phyloP scores from a whole-genome alignment of 2,329 filamentous ascomycete genomes.

The Aspergillus costaricaensis region DNA sequence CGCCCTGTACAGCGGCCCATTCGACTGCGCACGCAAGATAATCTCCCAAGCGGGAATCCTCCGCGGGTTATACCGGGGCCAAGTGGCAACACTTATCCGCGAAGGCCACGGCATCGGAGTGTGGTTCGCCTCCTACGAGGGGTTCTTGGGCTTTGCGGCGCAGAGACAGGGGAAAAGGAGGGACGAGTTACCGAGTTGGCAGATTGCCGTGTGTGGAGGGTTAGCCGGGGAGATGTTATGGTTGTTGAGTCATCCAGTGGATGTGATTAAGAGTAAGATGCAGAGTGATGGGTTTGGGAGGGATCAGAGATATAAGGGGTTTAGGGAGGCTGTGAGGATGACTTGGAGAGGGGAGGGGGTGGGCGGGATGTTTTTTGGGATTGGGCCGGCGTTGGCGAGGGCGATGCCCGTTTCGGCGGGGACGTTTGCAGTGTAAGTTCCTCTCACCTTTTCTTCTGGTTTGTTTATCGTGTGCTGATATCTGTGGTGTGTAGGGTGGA shows the following conservation, averaged over 20 bases:
- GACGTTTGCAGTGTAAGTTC: conserved; percentile 72
- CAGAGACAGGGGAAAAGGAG: conserved; percentile 73
- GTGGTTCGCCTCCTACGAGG: conserved; percentile 75
- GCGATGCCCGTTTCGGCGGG: conserved; percentile 95
- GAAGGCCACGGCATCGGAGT: conserved; percentile 91
- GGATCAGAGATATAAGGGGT: conserved; percentile 68
- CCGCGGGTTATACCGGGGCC: conserved; percentile 81
- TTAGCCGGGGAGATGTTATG: conserved; percentile 88
- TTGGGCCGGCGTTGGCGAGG: conserved; percentile 83
- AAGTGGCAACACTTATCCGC: conserved; percentile 77
- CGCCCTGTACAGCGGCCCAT: conserved; percentile 73
- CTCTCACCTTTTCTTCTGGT: neutral
- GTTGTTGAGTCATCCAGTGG: conserved; percentile 87
- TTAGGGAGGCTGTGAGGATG: conserved; percentile 83
- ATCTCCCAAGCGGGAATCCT: conserved; percentile 60
- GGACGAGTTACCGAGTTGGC: conserved; percentile 72
- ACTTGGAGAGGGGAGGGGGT: conserved; percentile 66
- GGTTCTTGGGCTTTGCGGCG: conserved; percentile 81
- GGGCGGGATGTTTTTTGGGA: conserved; percentile 86
- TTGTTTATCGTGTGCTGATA: neutral
- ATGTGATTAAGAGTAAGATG: conserved; percentile 98
- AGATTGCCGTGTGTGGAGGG: conserved; percentile 88
- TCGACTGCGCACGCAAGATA: conserved; percentile 83
- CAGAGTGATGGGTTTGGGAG: conserved; percentile 85
- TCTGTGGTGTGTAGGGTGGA: neutral